Evolutionary conservation across 129 eudicot genomes (phyloP).

Genomic region (Flaveria sonorensis): DNA sequence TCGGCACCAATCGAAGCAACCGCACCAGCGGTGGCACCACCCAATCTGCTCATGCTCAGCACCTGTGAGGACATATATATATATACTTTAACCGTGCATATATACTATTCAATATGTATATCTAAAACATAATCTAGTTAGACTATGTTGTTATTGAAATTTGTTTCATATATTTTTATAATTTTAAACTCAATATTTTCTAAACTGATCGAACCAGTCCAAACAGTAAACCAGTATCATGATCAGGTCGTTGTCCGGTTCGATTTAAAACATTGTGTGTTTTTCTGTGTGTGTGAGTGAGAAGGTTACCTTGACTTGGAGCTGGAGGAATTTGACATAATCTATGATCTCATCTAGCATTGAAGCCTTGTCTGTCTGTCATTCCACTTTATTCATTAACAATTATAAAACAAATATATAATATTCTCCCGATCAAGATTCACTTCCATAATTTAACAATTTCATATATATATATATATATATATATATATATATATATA

Average conservation of each 20-base stretch:
- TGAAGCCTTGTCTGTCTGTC: conserved; percentile 99
- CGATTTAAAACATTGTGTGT: no score
- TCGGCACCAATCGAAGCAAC: conserved; percentile 49
- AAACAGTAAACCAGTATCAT: no score
- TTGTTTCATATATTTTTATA: no score
- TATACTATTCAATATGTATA: no score
- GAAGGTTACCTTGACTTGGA: conserved; percentile 83
- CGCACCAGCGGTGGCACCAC: conserved; percentile 70
- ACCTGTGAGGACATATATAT: conserved; percentile 43
- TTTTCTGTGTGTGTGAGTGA: neutral
- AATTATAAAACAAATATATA: neutral
- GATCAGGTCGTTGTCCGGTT: no score
- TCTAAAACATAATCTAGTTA: no score
- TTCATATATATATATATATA: no score
- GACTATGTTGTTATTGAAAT: no score
- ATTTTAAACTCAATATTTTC: no score
- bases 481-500: no score
- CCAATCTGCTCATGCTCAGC: conserved; percentile 93
- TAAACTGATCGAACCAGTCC: no score
- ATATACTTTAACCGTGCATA: neutral
- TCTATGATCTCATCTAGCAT: conserved; percentile 99
- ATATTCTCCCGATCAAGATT: conserved; percentile 6
- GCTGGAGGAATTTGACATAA: conserved; percentile 97
- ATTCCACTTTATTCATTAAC: conserved; percentile 41
- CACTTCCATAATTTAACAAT: neutral